Evolutionary conservation across 2,329 filamentous ascomycete species (phyloP).

Genomic region (Westerdykella sp.): DNA sequence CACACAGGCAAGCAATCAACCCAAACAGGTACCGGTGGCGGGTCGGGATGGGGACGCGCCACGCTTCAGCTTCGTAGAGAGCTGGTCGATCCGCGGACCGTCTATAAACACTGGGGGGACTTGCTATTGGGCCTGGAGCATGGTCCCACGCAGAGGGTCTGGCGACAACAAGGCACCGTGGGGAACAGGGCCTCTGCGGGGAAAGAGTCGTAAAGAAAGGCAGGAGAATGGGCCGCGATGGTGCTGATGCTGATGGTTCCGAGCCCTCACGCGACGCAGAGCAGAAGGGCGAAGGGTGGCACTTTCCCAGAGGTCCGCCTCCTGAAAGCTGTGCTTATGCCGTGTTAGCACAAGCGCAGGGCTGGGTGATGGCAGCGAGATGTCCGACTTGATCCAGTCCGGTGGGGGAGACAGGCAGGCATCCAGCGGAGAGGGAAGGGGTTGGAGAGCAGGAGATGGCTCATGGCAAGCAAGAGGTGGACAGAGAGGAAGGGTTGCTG

Average conservation of each 20-base stretch:
- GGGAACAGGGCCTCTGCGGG: not conserved
- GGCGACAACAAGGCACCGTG: not conserved
- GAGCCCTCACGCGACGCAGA: too few species aligned
- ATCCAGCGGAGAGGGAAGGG: slow-evolving; percentile 19
- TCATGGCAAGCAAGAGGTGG: slow-evolving; percentile 26
- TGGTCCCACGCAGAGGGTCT: not conserved
- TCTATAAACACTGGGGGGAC: not conserved
- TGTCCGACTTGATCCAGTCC: slow-evolving; percentile 20
- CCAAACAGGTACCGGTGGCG: slow-evolving; percentile 20
- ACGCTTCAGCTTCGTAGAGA: slow-evolving; percentile 28
- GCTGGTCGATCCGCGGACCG: slow-evolving; percentile 19
- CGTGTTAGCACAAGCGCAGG: too few species aligned
- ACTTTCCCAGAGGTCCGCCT: too few species aligned
- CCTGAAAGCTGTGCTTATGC: too few species aligned
- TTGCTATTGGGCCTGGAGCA: not conserved
- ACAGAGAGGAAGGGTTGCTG: slow-evolving; percentile 20
- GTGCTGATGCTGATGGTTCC: too few species aligned
- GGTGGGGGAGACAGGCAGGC: slow-evolving; percentile 11
- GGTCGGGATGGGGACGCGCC: slow-evolving; percentile 24
- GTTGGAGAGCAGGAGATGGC: slow-evolving; percentile 22
- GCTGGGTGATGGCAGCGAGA: slow-evolving; percentile 7
- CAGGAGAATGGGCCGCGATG: not conserved
- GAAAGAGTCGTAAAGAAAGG: not conserved
- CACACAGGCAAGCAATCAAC: slow-evolving; percentile 25
- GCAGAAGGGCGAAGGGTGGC: too few species aligned